phyloP scores from a whole-genome alignment of 2,329 filamentous ascomycete genomes.

The Calonectria naviculata region DNA sequence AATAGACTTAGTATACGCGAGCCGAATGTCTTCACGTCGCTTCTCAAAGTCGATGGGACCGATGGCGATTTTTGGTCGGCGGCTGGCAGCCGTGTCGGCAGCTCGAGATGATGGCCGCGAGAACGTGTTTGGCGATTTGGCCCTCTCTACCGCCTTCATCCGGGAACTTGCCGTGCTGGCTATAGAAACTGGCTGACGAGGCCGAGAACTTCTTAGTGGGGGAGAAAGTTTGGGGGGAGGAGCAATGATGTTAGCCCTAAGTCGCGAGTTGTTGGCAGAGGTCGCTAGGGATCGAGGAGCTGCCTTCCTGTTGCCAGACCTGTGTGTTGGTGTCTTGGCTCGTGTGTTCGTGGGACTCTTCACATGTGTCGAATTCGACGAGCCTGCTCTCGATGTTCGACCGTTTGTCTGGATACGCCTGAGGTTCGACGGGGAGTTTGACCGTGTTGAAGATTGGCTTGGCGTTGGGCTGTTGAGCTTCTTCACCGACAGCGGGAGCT shows the following conservation, averaged over 20 bases:
- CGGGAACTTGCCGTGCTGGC: slow-evolving; percentile 79
- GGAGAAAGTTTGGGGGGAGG: slow-evolving; percentile 81
- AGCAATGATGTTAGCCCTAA: slow-evolving; percentile 80
- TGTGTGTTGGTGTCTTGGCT: slow-evolving; percentile 57
- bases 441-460: slow-evolving; percentile 64
- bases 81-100: slow-evolving; percentile 48
- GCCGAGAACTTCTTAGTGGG: slow-evolving; percentile 81
- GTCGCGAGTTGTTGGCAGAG: slow-evolving; percentile 65
- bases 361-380: slow-evolving; percentile 45
- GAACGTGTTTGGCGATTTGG: slow-evolving; percentile 56
- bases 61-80: slow-evolving; percentile 68
- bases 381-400: slow-evolving; percentile 50
- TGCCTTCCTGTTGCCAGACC: slow-evolving; percentile 49
- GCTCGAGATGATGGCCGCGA: slow-evolving; percentile 44
- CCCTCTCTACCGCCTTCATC: slow-evolving; percentile 70
- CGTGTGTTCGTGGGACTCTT: slow-evolving; percentile 53
- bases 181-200: slow-evolving; percentile 81
- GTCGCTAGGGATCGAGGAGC: slow-evolving; percentile 56
- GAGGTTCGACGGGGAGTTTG: slow-evolving; percentile 64
- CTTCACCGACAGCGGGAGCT: slow-evolving; percentile 58
- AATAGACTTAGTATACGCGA: slow-evolving; percentile 87
- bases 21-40: slow-evolving; percentile 82
- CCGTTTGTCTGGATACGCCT: slow-evolving; percentile 56
- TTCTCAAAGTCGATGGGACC: slow-evolving; percentile 88
- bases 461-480: slow-evolving; percentile 57